A percentile compares a stretch with the other conserved stretches of the same genome.
Evolutionary conservation across 164 flowering plant species (phyloP).

Genomic region (Vitis riparia): DNA sequence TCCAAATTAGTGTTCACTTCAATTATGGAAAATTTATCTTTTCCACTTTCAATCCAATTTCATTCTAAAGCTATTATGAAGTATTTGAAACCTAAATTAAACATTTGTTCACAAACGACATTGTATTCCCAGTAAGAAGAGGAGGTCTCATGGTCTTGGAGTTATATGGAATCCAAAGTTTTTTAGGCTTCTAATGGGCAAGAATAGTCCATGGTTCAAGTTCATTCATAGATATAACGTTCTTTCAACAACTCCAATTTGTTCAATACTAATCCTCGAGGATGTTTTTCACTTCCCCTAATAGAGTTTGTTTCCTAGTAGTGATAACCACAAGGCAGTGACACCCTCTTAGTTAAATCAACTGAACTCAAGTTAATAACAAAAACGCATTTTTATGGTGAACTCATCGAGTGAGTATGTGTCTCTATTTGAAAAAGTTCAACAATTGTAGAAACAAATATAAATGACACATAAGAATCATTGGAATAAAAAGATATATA

Average conservation of each 20-base stretch:
- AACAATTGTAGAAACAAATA: background rate
- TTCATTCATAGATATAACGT: constrained; percentile 16
- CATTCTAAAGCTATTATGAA: constrained; percentile 65
- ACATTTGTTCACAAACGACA: constrained; percentile 54
- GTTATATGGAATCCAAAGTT: constrained; percentile 88
- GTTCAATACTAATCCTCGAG: constrained; percentile 20
- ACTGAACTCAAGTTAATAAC: no score
- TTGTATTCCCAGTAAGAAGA: constrained; percentile 47
- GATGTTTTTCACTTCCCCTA: constrained; percentile 26
- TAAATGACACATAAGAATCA: background rate
- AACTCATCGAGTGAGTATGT: no score
- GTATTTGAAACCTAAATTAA: no score
- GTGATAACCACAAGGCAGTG: background rate
- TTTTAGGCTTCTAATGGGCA: constrained; percentile 90
- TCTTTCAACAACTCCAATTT: constrained; percentile 15
- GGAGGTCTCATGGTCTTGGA: constrained; percentile 84
- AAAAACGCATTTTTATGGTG: no score
- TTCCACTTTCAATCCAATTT: constrained; percentile 77
- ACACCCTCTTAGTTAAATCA: background rate
- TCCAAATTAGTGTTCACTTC: no score
- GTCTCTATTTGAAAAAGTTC: no score
- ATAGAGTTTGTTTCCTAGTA: constrained; percentile 28
- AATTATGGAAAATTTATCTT: no score
- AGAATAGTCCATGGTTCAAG: constrained; percentile 84
- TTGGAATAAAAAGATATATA: no score